These are phyloP conservation scores for Tolypocladium sp. DNA, from an alignment of 2,329 filamentous ascomycete species.

Conservation along the genomic window DNA sequence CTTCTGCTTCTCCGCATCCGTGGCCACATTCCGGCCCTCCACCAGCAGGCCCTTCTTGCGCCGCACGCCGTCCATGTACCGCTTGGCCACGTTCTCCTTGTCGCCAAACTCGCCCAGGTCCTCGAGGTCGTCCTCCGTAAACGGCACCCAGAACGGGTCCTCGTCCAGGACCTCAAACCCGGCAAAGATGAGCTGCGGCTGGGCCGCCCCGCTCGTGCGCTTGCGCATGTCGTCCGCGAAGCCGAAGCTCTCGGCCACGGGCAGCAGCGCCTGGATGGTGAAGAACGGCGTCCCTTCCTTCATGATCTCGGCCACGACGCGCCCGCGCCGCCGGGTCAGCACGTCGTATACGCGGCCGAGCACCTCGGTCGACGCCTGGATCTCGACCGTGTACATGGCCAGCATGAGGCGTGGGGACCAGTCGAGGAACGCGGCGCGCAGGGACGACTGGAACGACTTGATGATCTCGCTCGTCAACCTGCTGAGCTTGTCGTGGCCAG, in stretches of 20 bases:
- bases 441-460: constrained; percentile 75
- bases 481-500: constrained; percentile 58
- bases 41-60: constrained; percentile 82
- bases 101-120: constrained; percentile 92
- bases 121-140: constrained; percentile 92
- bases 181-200: constrained; percentile 86
- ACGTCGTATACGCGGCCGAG: constrained; percentile 93
- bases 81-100: constrained; percentile 89
- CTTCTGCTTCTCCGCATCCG: constrained; percentile 88
- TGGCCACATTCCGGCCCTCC: constrained; percentile 64
- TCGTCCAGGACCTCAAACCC: constrained; percentile 90
- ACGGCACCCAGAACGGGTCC: constrained; percentile 96
- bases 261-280: constrained; percentile 79
- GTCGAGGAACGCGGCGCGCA: constrained; percentile 80
- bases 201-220: constrained; percentile 79
- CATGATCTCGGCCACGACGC: constrained; percentile 81
- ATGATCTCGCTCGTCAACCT: constrained; percentile 90
- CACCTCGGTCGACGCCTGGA: constrained; percentile 92
- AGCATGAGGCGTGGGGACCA: constrained; percentile 94
- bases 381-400: constrained; percentile 97
- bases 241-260: constrained; percentile 90
- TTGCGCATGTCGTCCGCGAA: constrained; percentile 97
- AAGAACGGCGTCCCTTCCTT: constrained; percentile 96
- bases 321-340: constrained; percentile 86
- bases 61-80: constrained; percentile 88